Conservation (phyloP, 2,329 filamentous ascomycete species). For the Neurospora crassa region DNA sequence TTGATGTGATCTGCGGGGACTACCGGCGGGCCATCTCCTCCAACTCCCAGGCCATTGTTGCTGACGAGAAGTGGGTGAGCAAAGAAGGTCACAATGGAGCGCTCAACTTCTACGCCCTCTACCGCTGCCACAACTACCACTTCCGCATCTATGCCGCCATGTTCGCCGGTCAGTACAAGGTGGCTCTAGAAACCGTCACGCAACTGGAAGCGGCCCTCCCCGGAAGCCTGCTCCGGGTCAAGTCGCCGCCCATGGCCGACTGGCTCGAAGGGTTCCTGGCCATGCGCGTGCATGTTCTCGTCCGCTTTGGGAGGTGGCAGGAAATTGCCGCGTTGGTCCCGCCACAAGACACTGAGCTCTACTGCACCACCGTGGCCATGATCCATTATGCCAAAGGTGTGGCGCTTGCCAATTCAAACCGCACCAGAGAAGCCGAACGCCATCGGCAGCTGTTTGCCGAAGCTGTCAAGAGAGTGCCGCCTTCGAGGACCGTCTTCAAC, state of each 20-base stretch:
- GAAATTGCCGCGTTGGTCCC: slow-evolving; percentile 49
- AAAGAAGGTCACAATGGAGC: slow-evolving; percentile 37
- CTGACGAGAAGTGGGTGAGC: slow-evolving; percentile 57
- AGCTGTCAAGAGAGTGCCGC: slow-evolving; percentile 42
- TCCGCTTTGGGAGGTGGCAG: slow-evolving; percentile 66
- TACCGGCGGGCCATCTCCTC: slow-evolving; percentile 57
- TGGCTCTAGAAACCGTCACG: slow-evolving; percentile 51
- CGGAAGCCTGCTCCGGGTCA: slow-evolving; percentile 50
- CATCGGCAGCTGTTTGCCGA: slow-evolving; percentile 41
- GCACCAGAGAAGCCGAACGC: slow-evolving; percentile 42
- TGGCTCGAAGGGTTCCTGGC: slow-evolving; percentile 65
- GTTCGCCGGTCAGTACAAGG: slow-evolving; percentile 57
- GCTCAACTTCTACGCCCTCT: slow-evolving; percentile 67
- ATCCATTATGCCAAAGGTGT: slow-evolving; percentile 59
- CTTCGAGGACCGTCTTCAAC: slow-evolving; percentile 57
- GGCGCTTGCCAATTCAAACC: slow-evolving; percentile 50
- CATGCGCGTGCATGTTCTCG: slow-evolving; percentile 57
- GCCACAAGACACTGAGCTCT: slow-evolving; percentile 50
- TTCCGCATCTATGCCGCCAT: slow-evolving; percentile 70
- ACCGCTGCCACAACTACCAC: slow-evolving; percentile 66
- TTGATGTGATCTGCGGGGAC: slow-evolving; percentile 65
- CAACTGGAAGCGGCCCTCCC: slow-evolving; percentile 54
- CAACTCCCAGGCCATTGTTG: slow-evolving; percentile 56
- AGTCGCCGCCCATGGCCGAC: slow-evolving; percentile 67
- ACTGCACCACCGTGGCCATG: slow-evolving; percentile 61